Percentiles rank a stretch among this genome's conserved stretches.
phyloP scores from a whole-genome alignment of 2,329 filamentous ascomycete genomes.

The Fusarium pseudonygamai region DNA sequence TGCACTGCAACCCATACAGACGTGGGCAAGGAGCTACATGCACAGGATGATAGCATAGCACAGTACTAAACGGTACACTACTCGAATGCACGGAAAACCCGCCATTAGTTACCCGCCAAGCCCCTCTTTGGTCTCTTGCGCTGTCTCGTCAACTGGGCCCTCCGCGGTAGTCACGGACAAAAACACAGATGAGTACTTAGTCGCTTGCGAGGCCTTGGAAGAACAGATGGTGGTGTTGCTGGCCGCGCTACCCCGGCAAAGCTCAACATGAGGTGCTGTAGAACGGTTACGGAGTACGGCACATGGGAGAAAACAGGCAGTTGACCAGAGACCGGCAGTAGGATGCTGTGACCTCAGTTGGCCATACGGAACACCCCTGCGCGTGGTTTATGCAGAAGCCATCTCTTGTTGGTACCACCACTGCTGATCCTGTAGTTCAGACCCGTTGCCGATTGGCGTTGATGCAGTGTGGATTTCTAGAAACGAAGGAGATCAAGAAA shows the following conservation, averaged over 20 bases:
- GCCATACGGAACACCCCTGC: constrained; percentile 7
- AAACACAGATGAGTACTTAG: neutral
- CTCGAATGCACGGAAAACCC: neutral
- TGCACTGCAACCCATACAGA: constrained; percentile 25
- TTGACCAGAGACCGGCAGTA: constrained; percentile 3
- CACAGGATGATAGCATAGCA: neutral
- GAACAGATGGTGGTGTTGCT: neutral
- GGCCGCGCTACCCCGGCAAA: constrained; percentile 8
- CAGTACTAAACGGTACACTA: neutral
- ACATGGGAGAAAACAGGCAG: neutral
- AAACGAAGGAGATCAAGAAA: constrained; percentile 37
- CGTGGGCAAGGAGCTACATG: constrained; percentile 12
- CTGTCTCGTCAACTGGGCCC: neutral
- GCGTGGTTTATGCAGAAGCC: constrained; percentile 12
- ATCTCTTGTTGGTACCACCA: constrained; percentile 2
- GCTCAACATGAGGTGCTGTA: neutral
- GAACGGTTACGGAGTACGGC: constrained; percentile 2
- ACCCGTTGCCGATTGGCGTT: constrained; percentile 19
- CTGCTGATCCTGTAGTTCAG: constrained; percentile 16
- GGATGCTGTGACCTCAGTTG: neutral
- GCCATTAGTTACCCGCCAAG: neutral
- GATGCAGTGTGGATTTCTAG: constrained; percentile 33
- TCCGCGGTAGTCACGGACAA: neutral
- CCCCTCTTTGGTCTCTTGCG: neutral
- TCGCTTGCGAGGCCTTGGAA: neutral